phyloP scores from a whole-genome alignment of 139 green algal species.

The Micractinium conductrix region DNA sequence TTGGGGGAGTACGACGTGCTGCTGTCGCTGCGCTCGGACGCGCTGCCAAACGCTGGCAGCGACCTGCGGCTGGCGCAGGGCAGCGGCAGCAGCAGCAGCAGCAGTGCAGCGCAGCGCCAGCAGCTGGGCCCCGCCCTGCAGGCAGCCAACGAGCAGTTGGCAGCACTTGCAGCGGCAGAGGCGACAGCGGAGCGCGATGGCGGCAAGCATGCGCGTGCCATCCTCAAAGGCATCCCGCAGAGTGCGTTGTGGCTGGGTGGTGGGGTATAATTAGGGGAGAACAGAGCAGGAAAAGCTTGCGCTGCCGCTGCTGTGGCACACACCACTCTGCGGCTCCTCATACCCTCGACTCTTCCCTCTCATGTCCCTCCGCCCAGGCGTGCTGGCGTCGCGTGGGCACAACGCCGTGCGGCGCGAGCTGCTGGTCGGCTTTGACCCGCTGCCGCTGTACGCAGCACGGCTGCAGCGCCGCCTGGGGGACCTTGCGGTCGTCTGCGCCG shows the following conservation, averaged over 20 bases:
- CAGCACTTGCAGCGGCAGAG: neutral
- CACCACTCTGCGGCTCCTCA: no score
- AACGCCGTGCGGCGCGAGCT: conserved; percentile 67
- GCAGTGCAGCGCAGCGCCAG: neutral
- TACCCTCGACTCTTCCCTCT: neutral
- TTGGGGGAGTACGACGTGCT: conserved; percentile 68
- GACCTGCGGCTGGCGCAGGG: neutral
- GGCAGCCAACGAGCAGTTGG: conserved; percentile 9
- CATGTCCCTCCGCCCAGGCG: conserved; percentile 22
- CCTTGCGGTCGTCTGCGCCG: conserved; percentile 65
- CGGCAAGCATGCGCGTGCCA: conserved; percentile 29
- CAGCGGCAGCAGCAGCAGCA: neutral
- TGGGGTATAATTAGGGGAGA: no score
- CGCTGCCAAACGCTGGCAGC: conserved; percentile 45
- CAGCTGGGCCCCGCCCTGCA: conserved; percentile 12
- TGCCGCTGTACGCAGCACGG: conserved; percentile 49
- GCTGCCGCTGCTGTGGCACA: no score
- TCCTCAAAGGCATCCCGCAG: conserved; percentile 47
- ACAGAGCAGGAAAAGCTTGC: no score
- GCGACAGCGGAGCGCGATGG: neutral
- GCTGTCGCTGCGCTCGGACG: conserved; percentile 66
- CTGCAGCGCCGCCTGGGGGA: conserved; percentile 60
- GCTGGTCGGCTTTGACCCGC: conserved; percentile 81
- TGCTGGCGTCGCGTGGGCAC: conserved; percentile 48
- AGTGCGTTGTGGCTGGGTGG: conserved; percentile 28